Evolutionary conservation across 352 stramenopile genomes (phyloP).

Genomic region (Vaucheria bursata): DNA sequence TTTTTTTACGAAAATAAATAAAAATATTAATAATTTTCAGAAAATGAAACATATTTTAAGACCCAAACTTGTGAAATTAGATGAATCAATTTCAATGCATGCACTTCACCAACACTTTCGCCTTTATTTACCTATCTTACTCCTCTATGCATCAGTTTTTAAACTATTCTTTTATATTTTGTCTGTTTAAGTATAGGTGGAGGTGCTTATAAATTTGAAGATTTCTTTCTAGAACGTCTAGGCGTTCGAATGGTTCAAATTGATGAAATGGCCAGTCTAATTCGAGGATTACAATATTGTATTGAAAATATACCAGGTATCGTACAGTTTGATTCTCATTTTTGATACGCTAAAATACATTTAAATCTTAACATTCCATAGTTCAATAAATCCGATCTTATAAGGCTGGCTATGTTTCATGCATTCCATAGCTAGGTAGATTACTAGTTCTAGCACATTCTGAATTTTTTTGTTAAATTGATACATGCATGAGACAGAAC

Average conservation of each 20-base stretch:
- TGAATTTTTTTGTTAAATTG: not conserved
- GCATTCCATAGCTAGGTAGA: not conserved
- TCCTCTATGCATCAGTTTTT: constrained; percentile 56
- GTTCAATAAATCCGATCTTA: not conserved
- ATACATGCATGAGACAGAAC: not conserved
- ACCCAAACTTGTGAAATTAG: too few relatives aligned
- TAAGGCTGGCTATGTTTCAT: not conserved
- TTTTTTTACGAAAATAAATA: too few relatives aligned
- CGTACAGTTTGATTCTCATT: too few relatives aligned
- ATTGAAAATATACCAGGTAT: constrained; percentile 84
- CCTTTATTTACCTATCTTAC: constrained; percentile 9
- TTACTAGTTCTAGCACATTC: not conserved
- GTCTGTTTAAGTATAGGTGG: too few relatives aligned
- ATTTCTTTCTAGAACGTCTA: constrained; percentile 73
- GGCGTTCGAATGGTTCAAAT: constrained; percentile 82
- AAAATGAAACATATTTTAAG: too few relatives aligned
- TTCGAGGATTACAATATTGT: constrained; percentile 92
- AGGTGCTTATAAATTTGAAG: constrained; percentile 86
- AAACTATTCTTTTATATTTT: constrained; percentile 82
- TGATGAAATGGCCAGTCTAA: constrained; percentile 93
- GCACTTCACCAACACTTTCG: not conserved
- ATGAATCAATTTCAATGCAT: not conserved
- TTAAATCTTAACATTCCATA: constrained; percentile 61
- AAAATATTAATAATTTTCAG: too few relatives aligned
- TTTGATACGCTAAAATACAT: constrained; percentile 98